Base-by-base conservation (phyloP, 495 filamentous ascomycete species). In the Chlorociboria aeruginascens region DNA sequence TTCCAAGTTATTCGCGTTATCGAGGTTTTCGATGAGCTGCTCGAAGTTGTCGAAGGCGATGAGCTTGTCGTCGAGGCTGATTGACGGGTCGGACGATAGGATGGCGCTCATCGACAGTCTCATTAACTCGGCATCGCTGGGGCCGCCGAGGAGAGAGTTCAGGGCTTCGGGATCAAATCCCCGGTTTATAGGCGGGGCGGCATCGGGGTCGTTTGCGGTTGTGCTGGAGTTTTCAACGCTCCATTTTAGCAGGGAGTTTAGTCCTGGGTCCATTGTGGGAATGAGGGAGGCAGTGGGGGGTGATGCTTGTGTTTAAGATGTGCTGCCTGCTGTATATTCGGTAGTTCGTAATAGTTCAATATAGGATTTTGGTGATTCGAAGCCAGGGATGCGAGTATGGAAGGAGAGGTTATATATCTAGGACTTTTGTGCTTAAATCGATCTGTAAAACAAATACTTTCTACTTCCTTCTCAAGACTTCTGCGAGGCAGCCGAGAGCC, bases 11-110 rank as follows among this genome's bases (percentile, higher is more conserved):
- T 95, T 96, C 40, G 92, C 89, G 66, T 97, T 98, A 69, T 98
- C 92, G 50, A 97, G 75, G 34, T 70, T 74, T 69, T 95, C 92
- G 54, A 97, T 80, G 35, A 96, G 69, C 61, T 93, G 83, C 68
- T 96, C 89, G 43, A 97, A 84, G 69, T 96, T 94, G 73, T 98
- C 92, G 64, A 96, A 94, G 30, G 93, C 93, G 40, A 78, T 79
- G 33, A 94, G 61, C 63, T 85, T 86, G 62, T 90, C 77, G 36
- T 89, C 80, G 48, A 93, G 69, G 7, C 76, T 70, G 31, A 79
- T 59, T 13, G 68, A 69, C 6, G 73, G 63, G 53, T 86, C 76
- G 6, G 75, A 60, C 0, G 71, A 78, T 14, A 67, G 68, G 48
- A 96, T 77, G 31, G 82, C 77, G 12, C 70, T 73, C 77, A 98